A percentile compares a stretch with the other conserved stretches of the same genome.
Conservation (phyloP, 2,329 filamentous ascomycete species). For the Didymella lethalis region DNA sequence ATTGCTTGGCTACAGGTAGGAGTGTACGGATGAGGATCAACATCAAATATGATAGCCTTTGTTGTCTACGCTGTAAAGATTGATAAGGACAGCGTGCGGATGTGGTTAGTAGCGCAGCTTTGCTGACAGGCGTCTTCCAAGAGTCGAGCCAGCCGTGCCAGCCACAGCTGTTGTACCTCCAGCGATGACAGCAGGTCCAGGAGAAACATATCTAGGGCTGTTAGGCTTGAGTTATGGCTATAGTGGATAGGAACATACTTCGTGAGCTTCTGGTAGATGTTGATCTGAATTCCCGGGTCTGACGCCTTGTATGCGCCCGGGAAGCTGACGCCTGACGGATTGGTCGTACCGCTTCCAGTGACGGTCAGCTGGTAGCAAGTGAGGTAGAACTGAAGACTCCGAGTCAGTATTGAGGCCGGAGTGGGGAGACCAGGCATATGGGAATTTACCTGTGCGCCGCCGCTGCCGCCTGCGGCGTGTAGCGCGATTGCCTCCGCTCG, state of each 20-base stretch:
- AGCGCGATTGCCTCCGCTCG: slow-evolving; percentile 67
- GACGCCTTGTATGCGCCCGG: slow-evolving; percentile 64
- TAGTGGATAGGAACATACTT: slow-evolving; percentile 54
- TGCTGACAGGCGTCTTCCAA: slow-evolving; percentile 17
- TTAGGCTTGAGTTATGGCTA: too few species aligned
- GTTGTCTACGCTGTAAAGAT: background rate
- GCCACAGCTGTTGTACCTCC: slow-evolving; percentile 42
- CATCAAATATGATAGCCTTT: background rate
- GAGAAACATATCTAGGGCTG: slow-evolving; percentile 47
- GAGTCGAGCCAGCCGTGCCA: slow-evolving; percentile 37
- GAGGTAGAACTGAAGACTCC: slow-evolving; percentile 52
- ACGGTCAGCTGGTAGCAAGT: slow-evolving; percentile 67
- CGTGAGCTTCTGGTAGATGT: slow-evolving; percentile 63
- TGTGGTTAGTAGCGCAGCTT: slow-evolving; percentile 11
- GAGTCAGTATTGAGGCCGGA: background rate
- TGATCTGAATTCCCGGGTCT: slow-evolving; percentile 67
- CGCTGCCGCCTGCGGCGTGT: slow-evolving; percentile 57
- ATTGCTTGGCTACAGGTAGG: slow-evolving; percentile 4
- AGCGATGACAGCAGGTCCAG: slow-evolving; percentile 56
- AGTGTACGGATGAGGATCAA: background rate
- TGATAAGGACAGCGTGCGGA: background rate
- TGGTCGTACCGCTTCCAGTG: slow-evolving; percentile 61
- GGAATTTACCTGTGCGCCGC: slow-evolving; percentile 45
- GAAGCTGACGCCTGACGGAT: slow-evolving; percentile 56
- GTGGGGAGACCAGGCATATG: background rate